A percentile compares a stretch with the other conserved stretches of the same genome.
Conservation (phyloP, 306 rosid genomes). For the Luffa aegyptiaca region DNA sequence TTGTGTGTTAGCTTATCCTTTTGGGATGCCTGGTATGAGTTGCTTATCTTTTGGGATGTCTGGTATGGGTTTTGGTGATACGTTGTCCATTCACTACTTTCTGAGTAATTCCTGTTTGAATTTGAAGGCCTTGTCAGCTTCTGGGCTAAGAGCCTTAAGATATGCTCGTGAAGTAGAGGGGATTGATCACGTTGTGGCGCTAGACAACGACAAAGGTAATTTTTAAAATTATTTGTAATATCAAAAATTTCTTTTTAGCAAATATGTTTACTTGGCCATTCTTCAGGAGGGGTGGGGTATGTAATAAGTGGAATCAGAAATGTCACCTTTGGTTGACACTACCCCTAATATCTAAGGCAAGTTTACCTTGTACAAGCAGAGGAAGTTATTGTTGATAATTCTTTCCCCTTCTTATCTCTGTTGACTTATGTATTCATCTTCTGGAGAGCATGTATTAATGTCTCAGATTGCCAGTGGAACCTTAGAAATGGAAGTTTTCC, state of each 20-base stretch:
- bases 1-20: background rate
- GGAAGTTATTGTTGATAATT: background rate
- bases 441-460: background rate
- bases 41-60: background rate
- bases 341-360: background rate
- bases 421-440: background rate
- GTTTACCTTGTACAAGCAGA: background rate
- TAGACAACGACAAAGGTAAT: conserved; percentile 85
- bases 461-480: background rate
- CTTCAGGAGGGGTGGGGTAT: background rate
- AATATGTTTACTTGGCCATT: background rate
- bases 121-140: conserved; percentile 84
- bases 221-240: background rate
- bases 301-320: background rate
- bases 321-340: background rate
- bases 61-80: background rate
- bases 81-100: conserved; percentile 5
- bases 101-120: conserved; percentile 9
- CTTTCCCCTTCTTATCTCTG: background rate
- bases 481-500: background rate
- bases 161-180: conserved; percentile 94
- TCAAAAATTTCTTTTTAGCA: background rate
- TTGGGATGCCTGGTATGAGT: background rate
- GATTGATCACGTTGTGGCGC: conserved; percentile 86
- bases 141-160: conserved; percentile 93